Evolutionary conservation across 2,329 filamentous ascomycete species (phyloP), one percentile per base, ranked within the genome.

Genomic region (Balansia obtecta): DNA sequence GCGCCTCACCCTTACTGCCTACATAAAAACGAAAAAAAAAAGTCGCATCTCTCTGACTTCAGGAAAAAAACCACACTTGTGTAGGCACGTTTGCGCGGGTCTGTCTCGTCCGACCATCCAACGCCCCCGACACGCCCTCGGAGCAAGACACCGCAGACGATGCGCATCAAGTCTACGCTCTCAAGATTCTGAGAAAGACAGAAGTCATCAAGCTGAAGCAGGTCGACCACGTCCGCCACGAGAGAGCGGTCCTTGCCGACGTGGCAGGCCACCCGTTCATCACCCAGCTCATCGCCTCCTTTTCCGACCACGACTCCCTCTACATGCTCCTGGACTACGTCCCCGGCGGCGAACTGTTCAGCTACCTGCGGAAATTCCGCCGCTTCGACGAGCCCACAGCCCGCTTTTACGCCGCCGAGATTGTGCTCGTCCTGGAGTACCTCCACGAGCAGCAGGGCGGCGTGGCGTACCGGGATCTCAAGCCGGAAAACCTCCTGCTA

Each of bases 321-420:
- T 91, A 91, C 64, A 86, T 91, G 77, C 76, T 91, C 56, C 82
- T 90, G 59, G 85, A 89, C 67, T 90, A 89, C 65, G 83, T 88
- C 57, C 86, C 85, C 48, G 86, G 87, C 50, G 87, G 87, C 63
- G 87, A 93, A 70, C 80, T 93, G 39, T 91, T 93, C 66, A 88
- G 81, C 59, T 91, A 91, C 61, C 73, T 93, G 44, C 80, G 87
- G 56, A 81, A 85, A 66, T 80, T 84, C 55, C 79, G 86, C 54
- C 82, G 85, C 55, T 93, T 93, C 67, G 84, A 88, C 62, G 86
- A 91, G 64, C 71, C 79, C 45, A 86, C 82, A 45, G 83, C 86
- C 10, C 83, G 84, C 54, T 91, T 91, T 71, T 93, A 91, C 66
- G 83, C 84, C 20, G 86, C 86, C 53, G 87, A 91, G 68, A 90